Percentiles rank a stretch among this genome's conserved stretches.
Evolutionary conservation across 2,329 filamentous ascomycete genomes (phyloP).

Genomic region (Whalleya microplaca): DNA sequence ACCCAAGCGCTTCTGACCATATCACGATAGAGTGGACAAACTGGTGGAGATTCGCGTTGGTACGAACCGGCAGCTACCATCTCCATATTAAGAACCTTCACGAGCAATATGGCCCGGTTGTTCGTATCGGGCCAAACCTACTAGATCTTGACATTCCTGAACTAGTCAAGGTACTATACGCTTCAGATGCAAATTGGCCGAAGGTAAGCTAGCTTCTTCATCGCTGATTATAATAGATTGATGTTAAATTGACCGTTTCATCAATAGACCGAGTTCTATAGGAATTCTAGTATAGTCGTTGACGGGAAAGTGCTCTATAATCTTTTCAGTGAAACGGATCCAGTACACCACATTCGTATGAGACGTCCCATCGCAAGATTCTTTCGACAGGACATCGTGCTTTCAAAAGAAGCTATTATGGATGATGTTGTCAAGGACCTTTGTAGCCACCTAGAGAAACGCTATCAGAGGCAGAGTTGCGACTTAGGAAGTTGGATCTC

Average conservation of each 20-base stretch:
- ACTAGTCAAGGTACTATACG: conserved; percentile 39
- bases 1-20: not conserved
- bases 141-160: conserved; percentile 33
- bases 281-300: conserved; percentile 29
- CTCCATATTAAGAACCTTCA: conserved; percentile 19
- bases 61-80: not conserved
- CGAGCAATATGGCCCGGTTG: conserved; percentile 42
- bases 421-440: conserved; percentile 31
- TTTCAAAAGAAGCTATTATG: conserved; percentile 30
- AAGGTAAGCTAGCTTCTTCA: conserved; percentile 18
- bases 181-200: conserved; percentile 36
- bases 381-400: conserved; percentile 30
- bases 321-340: conserved; percentile 35
- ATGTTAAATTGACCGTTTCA: not conserved
- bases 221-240: not conserved
- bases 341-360: conserved; percentile 25
- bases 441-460: conserved; percentile 29
- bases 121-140: conserved; percentile 41
- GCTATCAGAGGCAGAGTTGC: conserved; percentile 16
- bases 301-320: conserved; percentile 37
- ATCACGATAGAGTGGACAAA: not conserved
- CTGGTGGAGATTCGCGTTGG: not conserved
- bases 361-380: conserved; percentile 34
- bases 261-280: conserved; percentile 35
- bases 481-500: conserved; percentile 32